Base-by-base conservation (phyloP, 176 grass and related monocot genomes). In the Rhipidocladum racemiflorum region DNA sequence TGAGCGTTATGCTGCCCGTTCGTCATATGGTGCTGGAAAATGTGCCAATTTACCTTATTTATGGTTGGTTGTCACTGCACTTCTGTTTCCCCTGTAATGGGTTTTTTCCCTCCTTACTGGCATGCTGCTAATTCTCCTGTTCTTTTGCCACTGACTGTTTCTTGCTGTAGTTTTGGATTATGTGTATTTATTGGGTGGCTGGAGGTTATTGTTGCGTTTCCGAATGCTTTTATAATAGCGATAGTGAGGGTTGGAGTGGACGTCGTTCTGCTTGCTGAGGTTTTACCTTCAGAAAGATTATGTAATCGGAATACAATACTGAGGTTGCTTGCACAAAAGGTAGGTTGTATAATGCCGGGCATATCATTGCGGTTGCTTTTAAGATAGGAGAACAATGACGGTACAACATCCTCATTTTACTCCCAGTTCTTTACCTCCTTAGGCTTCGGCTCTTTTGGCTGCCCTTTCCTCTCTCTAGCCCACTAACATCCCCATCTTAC, bases 1-100 rank as follows among this genome's bases (percentile, higher is more conserved):
- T 23, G 81, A 86, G 24, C 85, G 83, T 0, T 92, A 90, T 74
- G 88, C 76, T 40, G 85, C 90, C 30, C 87, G 83, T 76, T 80
- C 87, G 24, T 88, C 82, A 0, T 68, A 50, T 80, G 48, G 48
- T 80, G 75, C 68, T 84, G 69, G 65, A 72, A 71, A 72, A 85
- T 75, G 25, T 16, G 12, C 70, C 54, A 35, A 15, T 79, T 85
- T 63, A 69, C 42, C 53, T 70, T 63, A 83, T 77, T n/a, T n/a
- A n/a, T n/a, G n/a, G n/a, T n/a, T n/a, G 74, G 76, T 81, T 69
- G 61, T 76, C 35, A 75, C 61, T 23, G 82, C 35, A 76, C 34
- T 24, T 51, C 12, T 85, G 18, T 69, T 32, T 62, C 18, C 82
- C 4, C 5, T 55, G 50, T 62, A 67, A 53, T 28, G 80, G 36